Evolutionary conservation across 495 filamentous ascomycete species (phyloP), one percentile per base, ranked within the genome.

Genomic region (Polyplosphaeria fusca): DNA sequence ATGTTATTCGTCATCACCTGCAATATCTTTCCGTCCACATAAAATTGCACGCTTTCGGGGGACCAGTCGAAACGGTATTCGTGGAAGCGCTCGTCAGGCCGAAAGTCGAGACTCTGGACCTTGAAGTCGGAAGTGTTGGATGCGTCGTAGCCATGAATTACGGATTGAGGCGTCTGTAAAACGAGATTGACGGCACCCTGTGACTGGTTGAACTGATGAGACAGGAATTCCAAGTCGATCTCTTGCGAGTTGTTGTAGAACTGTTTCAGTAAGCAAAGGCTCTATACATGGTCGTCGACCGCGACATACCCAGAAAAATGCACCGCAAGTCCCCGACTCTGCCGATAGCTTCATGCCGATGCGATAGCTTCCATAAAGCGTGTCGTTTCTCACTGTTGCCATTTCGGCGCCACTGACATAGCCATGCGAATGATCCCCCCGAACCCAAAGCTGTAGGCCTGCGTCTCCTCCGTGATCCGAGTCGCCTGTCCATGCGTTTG

Each of bases 61-160:
- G 79, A 60, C 73, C 85, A 89, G 64, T 91, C 87, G 66, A 89
- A 85, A 39, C 87, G 85, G 64, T 89, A 90, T 67, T 89, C 85
- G 67, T 90, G 86, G 54, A 83, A 83, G 5, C 48, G 79, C 0
- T 67, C 64, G 0, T 79, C 75, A 0, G 87, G 84, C 49, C 82
- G 66, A 68, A 88, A 91, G 2, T 79, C 74, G 2, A 91, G 73
- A 32, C 76, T 61, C 11, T 79, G 70, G 32, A 75, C 67, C 40
- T 74, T 65, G 67, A 82, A 87, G 45, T 73, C 77, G 3, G 71
- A 70, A 0, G 82, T 84, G 43, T 69, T 65, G 30, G 68, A 68
- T 0, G 83, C 84, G 61, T 87, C 74, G 67, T 76, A 83, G 18
- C 82, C 83, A 11, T 72, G 65, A 14, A 68, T 37, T 4, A 73